Evolutionary conservation across 192 early-diverging fungal species (phyloP), one percentile per base, ranked within the genome.

Genomic region (Backusella tuberculispora): DNA sequence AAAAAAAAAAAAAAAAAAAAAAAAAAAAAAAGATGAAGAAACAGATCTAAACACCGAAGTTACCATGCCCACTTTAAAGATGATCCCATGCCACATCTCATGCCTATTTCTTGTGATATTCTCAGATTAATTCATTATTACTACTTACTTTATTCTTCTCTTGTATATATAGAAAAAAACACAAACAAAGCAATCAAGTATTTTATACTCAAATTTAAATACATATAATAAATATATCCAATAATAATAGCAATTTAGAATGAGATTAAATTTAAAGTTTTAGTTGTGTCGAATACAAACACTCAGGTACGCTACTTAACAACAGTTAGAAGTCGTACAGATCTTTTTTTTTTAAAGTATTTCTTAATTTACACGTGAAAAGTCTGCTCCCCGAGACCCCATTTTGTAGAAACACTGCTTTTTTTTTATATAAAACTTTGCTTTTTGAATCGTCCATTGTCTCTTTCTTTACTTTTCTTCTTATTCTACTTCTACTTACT

Each of bases 291-390:
- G 4, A 60, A 19, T 13, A 60, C 21, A 60, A 50, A 26, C 21
- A 60, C 53, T 60, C 53, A 60, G 53, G 53, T n/a, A 60, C 53
- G n/a, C 53, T 26, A 12, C 19, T 53, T 50, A 19, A 50, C 53
- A 24, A 56, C 2, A 56, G 53, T 12, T 56, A 9, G 7, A 56
- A 1, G 53, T 56, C 53, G 53, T 21, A 56, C 53, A 56, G 53
- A 53, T 56, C 50, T n/a, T n/a, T n/a, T n/a, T n/a, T n/a, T 21
- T 53, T 56, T 56, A 56, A 56, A 21, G 24, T 21, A 56, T 24
- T 56, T 21, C 19, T 21, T 66, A 38, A 40, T 15, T 66, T 40
- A 40, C 64, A 66, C 64, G 64, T 66, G 64, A 66, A 66, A 69
- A 69, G 50, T 10, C 6, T 56, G 19, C 7, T 56, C 50, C 48